These are phyloP conservation scores for Codiaeum variegatum DNA, from an alignment of 441 rosid genomes.

Conservation along the genomic window DNA sequence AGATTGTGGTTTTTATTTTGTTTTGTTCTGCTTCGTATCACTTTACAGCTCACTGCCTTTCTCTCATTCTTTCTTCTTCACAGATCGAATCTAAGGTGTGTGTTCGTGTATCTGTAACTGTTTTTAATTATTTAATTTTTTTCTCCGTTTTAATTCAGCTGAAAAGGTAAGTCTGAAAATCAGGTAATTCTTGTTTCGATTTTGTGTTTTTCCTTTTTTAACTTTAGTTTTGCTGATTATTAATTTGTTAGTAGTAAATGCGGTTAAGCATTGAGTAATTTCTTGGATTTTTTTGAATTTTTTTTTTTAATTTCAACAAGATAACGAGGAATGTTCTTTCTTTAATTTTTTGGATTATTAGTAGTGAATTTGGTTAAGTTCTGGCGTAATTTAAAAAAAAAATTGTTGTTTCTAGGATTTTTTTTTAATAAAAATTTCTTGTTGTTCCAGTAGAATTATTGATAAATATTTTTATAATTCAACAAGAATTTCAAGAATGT, in stretches of 20 bases:
- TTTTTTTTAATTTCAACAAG: too few species aligned
- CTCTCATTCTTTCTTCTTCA: slow-evolving; percentile 23
- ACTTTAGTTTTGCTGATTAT: too few species aligned
- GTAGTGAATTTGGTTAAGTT: not conserved
- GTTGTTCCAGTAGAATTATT: too few species aligned
- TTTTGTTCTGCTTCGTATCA: slow-evolving; percentile 15
- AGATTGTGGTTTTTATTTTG: slow-evolving; percentile 13
- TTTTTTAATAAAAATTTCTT: not conserved
- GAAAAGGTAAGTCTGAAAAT: not conserved
- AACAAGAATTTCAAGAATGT: too few species aligned
- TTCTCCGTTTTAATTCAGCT: not conserved
- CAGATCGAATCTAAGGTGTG: slow-evolving; percentile 37
- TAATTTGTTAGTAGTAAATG: too few species aligned
- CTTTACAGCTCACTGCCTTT: slow-evolving; percentile 34
- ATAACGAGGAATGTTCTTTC: too few species aligned
- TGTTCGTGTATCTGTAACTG: not conserved
- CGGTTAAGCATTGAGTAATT: too few species aligned
- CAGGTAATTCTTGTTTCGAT: not conserved
- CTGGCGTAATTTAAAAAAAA: slow-evolving; percentile 1
- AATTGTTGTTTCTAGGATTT: not conserved
- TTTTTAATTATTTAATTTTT: not conserved
- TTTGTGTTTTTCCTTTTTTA: too few species aligned
- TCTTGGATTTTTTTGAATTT: too few species aligned
- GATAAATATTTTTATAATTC: too few species aligned
- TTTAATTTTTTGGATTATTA: not conserved